Evolutionary conservation across 805 yeast genomes (phyloP).

Genomic region (Suhomyces prunicola): DNA sequence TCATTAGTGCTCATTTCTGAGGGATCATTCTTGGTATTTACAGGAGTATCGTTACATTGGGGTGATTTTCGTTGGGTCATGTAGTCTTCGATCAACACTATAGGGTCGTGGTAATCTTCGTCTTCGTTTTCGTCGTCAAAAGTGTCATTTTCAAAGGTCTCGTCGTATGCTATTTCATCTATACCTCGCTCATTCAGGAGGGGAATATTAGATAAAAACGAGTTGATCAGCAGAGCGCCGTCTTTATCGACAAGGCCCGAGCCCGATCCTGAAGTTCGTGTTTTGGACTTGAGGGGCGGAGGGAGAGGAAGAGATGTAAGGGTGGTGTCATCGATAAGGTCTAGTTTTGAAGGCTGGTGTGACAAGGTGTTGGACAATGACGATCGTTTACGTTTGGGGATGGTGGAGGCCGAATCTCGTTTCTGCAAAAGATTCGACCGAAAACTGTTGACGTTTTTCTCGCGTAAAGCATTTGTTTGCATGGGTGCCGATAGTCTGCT

Average conservation of each 20-base stretch:
- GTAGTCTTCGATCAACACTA: slow-evolving; percentile 57
- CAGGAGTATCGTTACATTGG: not conserved
- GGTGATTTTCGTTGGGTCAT: slow-evolving; percentile 21
- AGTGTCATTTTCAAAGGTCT: slow-evolving; percentile 4
- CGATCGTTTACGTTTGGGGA: not conserved
- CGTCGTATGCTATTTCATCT: slow-evolving; percentile 5
- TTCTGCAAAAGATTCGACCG: not conserved
- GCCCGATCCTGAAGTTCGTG: slow-evolving; percentile 4
- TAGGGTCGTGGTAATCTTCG: slow-evolving; percentile 34
- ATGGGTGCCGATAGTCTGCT: slow-evolving; percentile 1
- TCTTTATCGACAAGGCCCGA: not conserved
- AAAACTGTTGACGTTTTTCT: not conserved
- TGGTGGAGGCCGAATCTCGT: slow-evolving; percentile 1
- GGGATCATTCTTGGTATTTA: not conserved
- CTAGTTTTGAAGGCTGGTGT: slow-evolving; percentile 43
- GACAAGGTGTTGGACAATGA: slow-evolving; percentile 8
- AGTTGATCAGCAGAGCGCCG: not conserved
- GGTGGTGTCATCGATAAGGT: slow-evolving; percentile 46
- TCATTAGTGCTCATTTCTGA: not conserved
- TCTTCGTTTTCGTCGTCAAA: not conserved
- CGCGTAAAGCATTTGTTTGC: not conserved
- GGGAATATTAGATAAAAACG: not conserved
- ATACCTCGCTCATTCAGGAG: not conserved
- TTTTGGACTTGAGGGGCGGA: slow-evolving; percentile 38
- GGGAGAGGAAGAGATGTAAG: slow-evolving; percentile 53